Percentiles rank a stretch among this genome's conserved stretches.
phyloP scores from a whole-genome alignment of 2,329 filamentous ascomycete genomes.

The Epichloe brachyelytri region DNA sequence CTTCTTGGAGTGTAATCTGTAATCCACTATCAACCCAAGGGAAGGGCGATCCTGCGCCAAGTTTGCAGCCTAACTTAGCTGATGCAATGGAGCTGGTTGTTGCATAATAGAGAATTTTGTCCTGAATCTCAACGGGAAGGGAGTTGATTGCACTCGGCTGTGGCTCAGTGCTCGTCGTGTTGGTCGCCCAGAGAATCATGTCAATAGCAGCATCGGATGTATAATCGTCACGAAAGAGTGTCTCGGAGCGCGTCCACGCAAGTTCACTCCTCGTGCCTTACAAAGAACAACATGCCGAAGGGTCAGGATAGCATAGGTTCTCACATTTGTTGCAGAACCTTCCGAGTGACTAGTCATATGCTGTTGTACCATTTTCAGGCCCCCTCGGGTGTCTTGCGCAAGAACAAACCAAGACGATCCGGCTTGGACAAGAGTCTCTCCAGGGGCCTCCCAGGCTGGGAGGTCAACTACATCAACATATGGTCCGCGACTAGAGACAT shows the following conservation, averaged over 20 bases:
- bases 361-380: constrained; percentile 8
- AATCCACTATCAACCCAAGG: constrained; percentile 7
- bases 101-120: constrained; percentile 7
- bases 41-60: constrained; percentile 6
- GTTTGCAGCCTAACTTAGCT: constrained; percentile 7
- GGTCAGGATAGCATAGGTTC: constrained; percentile 9
- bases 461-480: constrained; percentile 9
- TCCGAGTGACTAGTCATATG: constrained; percentile 5
- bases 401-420: constrained; percentile 11
- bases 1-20: constrained; percentile 7
- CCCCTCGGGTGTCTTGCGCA: constrained; percentile 5
- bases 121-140: constrained; percentile 11
- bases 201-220: constrained; percentile 8
- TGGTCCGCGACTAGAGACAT: constrained; percentile 5
- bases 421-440: constrained; percentile 2
- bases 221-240: constrained; percentile 4
- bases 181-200: constrained; percentile 10
- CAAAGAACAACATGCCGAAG: constrained; percentile 8
- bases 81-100: constrained; percentile 4
- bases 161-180: not conserved
- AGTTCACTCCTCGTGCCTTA: not conserved
- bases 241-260: constrained; percentile 4
- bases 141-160: constrained; percentile 3
- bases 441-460: constrained; percentile 9
- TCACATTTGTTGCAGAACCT: not conserved